Evolutionary conservation across 805 yeast genomes (phyloP).

Genomic region (Saccharomycopsis lassenensis): DNA sequence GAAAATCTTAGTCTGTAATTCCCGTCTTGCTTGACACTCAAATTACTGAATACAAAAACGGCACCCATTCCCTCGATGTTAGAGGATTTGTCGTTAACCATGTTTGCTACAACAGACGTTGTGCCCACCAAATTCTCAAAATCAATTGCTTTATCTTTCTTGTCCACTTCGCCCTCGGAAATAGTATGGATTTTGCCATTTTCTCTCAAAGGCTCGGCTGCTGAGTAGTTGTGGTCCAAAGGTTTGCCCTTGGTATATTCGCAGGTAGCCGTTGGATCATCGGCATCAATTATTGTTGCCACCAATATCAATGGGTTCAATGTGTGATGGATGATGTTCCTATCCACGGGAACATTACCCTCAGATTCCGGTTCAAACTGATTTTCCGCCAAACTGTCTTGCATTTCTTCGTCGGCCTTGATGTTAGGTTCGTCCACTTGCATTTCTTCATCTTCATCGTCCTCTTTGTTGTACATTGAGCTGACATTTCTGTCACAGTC

Average conservation of each 20-base stretch:
- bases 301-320: constrained; percentile 16
- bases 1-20: constrained; percentile 15
- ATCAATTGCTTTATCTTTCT: not conserved
- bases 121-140: constrained; percentile 17
- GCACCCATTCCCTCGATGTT: constrained; percentile 15
- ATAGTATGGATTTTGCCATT: not conserved
- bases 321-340: constrained; percentile 16
- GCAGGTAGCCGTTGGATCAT: not conserved
- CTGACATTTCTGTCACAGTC: no score
- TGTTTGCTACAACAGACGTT: constrained; percentile 17
- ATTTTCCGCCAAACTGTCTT: no score
- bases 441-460: constrained; percentile 1
- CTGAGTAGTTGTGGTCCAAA: no score
- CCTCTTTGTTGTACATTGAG: constrained; percentile 1
- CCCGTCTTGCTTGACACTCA: constrained; percentile 19
- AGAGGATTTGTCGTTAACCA: constrained; percentile 15
- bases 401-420: no score
- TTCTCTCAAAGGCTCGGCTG: no score
- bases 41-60: constrained; percentile 17
- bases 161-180: not conserved
- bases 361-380: no score
- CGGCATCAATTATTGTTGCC: constrained; percentile 12
- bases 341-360: no score
- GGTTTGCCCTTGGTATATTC: no score
- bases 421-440: no score